Percentiles rank a stretch among this genome's conserved stretches.
Conservation (phyloP, 345 rosid species). For the Hypericum perforatum region DNA sequence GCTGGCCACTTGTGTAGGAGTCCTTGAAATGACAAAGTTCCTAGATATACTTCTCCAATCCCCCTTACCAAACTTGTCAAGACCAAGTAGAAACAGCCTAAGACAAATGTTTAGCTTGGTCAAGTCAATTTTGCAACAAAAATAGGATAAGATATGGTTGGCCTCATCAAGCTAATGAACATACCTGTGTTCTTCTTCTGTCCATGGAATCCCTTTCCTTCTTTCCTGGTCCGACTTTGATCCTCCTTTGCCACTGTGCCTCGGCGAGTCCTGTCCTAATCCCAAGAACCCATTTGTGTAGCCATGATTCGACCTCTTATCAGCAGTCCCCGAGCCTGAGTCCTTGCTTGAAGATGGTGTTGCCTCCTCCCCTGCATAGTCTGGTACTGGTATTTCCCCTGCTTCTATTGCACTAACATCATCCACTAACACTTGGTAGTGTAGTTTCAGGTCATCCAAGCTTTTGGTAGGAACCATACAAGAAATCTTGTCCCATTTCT, state of each 20-base stretch:
- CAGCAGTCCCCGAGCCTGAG: slow-evolving; percentile 19
- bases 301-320: slow-evolving; percentile 34
- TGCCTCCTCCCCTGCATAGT: slow-evolving; percentile 38
- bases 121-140: neutral
- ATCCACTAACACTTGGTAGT: slow-evolving; percentile 46
- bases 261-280: slow-evolving; percentile 33
- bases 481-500: slow-evolving; percentile 60
- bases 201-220: slow-evolving; percentile 91
- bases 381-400: slow-evolving; percentile 58
- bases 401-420: slow-evolving; percentile 68
- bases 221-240: slow-evolving; percentile 79
- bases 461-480: slow-evolving; percentile 56
- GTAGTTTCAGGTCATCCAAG: slow-evolving; percentile 48
- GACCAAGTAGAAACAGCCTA: slow-evolving; percentile 79
- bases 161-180: neutral
- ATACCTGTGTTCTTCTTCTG: slow-evolving; percentile 92
- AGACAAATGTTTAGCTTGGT: neutral
- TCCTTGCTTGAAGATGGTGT: slow-evolving; percentile 32
- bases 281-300: slow-evolving; percentile 38
- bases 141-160: neutral
- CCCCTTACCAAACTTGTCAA: slow-evolving; percentile 91
- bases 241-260: slow-evolving; percentile 46
- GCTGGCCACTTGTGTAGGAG: slow-evolving; percentile 93
- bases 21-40: slow-evolving; percentile 76
- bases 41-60: slow-evolving; percentile 98